A percentile compares a stretch with the other conserved stretches of the same genome.
phyloP scores from a whole-genome alignment of 2,329 filamentous ascomycete genomes.

The Lasiodiplodia theobromae region DNA sequence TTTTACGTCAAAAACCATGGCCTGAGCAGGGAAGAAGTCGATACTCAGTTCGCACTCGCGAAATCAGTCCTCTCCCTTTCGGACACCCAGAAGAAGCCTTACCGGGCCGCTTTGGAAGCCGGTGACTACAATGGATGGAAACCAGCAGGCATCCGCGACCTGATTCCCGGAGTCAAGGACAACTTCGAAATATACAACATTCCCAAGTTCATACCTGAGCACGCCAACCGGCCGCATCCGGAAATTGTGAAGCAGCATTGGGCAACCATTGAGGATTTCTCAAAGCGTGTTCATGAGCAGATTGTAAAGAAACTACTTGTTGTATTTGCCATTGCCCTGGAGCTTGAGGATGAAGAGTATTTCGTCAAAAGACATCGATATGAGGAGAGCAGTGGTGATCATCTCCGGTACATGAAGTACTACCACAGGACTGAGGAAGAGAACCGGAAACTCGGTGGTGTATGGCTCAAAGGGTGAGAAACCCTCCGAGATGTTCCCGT shows the following conservation, averaged over 20 bases:
- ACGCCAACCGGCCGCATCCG: conserved; percentile 35
- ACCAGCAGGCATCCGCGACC: neutral
- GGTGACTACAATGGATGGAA: neutral
- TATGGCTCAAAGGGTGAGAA: neutral
- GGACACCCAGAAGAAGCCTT: neutral
- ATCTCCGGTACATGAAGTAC: conserved; percentile 11
- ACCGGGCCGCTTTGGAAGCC: neutral
- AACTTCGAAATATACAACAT: conserved; percentile 43
- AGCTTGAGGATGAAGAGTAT: neutral
- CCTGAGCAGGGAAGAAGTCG: neutral
- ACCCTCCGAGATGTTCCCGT: neutral
- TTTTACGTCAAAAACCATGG: conserved; percentile 2
- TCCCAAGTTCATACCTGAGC: conserved; percentile 42
- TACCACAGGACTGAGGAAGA: neutral
- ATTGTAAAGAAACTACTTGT: neutral
- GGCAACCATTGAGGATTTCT: conserved; percentile 37
- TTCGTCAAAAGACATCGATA: neutral
- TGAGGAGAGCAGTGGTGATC: neutral
- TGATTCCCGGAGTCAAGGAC: conserved; percentile 30
- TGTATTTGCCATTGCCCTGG: neutral
- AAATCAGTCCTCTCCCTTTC: neutral
- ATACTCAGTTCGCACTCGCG: neutral
- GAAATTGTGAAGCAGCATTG: conserved; percentile 29
- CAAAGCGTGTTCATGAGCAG: neutral
- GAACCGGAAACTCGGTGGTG: neutral